Base-by-base conservation (phyloP, 352 stramenopile species). In the Phytophthora chlamydospora region DNA sequence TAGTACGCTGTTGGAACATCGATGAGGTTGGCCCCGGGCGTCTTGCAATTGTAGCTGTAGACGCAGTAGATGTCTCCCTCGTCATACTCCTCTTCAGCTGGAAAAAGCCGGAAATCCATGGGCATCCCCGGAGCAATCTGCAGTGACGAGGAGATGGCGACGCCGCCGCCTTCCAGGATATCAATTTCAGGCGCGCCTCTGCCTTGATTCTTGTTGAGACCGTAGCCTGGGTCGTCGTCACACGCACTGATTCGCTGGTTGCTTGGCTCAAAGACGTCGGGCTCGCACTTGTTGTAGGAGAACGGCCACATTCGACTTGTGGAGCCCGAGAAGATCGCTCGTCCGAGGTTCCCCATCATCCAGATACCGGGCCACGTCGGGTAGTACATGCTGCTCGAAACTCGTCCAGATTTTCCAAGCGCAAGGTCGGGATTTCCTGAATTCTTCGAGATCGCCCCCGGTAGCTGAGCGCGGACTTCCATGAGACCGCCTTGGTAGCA, bases 231-330 rank as follows among this genome's bases (percentile, higher is more conserved):
- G 51, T 84, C 71, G 3, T 69, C 46, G 60, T 97, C 90, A 56
- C 95, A 98, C 1, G 84, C 95, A n/a, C 65, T 83, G 35, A 84
- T 84, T 1, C 70, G 60, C 38, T 87, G 75, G 55, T 83, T 82
- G 11, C 34, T 61, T 0, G 71, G 61, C 0, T 71, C 56, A 24
- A 80, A 81, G 16, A 78, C 24, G 11, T 68, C 48, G 0, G 68
- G 47, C 62, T 98, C 65, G 58, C 95, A 98, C 32, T 71, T 78
- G 57, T 97, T 73, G 69, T 97, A 98, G 38, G 80, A 97, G 87
- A 94, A 98, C 2, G 95, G 95, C 95, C 93, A 98, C 54, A 98
- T 89, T 56, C 93, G 90, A 58, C 90, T 93, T 9, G 90, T 97
- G 0, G 80, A 95, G 1, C 72, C 80, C 32, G 94, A 91, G 63